Evolutionary conservation across 805 yeast genomes (phyloP), one percentile per base, ranked within the genome.

Genomic region (Candida endomychidarum): DNA sequence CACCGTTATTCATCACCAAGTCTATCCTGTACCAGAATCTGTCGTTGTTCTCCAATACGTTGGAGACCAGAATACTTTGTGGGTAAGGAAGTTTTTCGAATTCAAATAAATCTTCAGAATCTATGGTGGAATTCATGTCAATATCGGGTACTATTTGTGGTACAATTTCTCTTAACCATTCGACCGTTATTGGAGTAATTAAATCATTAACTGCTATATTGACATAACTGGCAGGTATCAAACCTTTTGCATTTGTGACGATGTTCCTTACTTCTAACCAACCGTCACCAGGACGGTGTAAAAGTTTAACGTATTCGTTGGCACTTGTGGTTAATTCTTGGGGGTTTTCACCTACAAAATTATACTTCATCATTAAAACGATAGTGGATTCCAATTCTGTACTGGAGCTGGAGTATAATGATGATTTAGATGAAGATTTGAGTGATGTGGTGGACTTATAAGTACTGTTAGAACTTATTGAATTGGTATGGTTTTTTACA

Each of bases 151-250:
- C 6, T 38, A 8, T 21, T 28, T 10, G 12, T 17, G n/a, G n/a
- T n/a, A n/a, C n/a, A 11, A 35, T 29, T 12, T 54, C 61, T 34
- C 57, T 52, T 14, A 65, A 45, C 71, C 70, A 66, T 21, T 55
- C 57, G 5, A 43, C 18, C 9, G 60, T 42, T 5, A 68, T 53
- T 1, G 74, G 72, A 9, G 51, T 51, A n/a, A 45, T 43, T 4
- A 50, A 42, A 39, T 68, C 73, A 39, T 67, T 68, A n/a, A 65
- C 63, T 6, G 60, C 64, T 14, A 68, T 67, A 12, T 59, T 63
- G 12, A 66, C 63, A 43, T 64, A 67, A 33, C 62, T 56, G 3
- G 72, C 70, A 5, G 74, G 73, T 22, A 68, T 59, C 4, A 61
- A 47, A 0, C 74, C 74, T 8, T 22, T 40, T 10, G 41, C 33